Base-by-base conservation (phyloP, 169 alveolate genomes). In the Plasmodium gaboni region DNA sequence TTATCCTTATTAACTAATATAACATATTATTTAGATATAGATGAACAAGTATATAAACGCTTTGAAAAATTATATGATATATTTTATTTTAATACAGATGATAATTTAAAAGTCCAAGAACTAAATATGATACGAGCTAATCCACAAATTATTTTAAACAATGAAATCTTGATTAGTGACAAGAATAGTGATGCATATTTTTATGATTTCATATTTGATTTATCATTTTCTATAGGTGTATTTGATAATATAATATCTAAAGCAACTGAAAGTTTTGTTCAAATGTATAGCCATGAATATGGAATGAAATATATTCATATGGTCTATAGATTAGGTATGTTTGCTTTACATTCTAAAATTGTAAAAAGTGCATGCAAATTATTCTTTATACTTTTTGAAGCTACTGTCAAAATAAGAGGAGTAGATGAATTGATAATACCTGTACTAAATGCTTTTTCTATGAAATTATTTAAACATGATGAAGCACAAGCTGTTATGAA, bases 31-130 rank as follows among this genome's bases (percentile, higher is more conserved):
- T 42, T 80, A 22, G 90, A 80, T 19, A 80, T 80, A 26, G 90
- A 80, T 61, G 78, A 80, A 42, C 83, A 80, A 28, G 68, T 80
- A 15, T 80, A 80, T 70, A 38, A 67, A 42, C 90, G 90, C 2
- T 80, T 80, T 67, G 90, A 80, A 80, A 80, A 80, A n/a, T 48
- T 80, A 8, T 80, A 67, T 53, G 83, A 80, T 70, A 80, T 80
- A 38, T 80, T 80, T 61, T 80, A 80, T 26, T 80, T 80, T 48
- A 80, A 80, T 48, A 67, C 83, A n/a, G 90, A 80, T 15, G 83
- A 80, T 1, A 68, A 80, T 67, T 50, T 80, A 12, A 80, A 80
- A 55, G 5, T 51, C 26, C 53, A 80, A 67, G 90, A 80, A 68
- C 19, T 80, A 15, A 61, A 51, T 19, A 28, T 38, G n/a, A 80